phyloP scores from a whole-genome alignment of 2,329 filamentous ascomycete species.

The Aspergillus sp. region DNA sequence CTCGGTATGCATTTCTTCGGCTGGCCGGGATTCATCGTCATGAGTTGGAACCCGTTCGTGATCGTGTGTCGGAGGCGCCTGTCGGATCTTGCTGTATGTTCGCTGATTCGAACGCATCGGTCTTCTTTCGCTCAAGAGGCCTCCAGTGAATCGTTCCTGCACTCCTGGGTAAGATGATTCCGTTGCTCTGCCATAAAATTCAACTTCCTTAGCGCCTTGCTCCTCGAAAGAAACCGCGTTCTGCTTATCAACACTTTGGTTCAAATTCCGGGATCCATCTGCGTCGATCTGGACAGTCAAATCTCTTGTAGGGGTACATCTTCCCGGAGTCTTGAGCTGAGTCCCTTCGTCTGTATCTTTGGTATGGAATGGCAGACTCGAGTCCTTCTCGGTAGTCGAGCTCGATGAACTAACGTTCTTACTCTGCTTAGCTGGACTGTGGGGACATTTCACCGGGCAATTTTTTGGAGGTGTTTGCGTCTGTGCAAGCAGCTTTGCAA shows the following conservation, averaged over 20 bases:
- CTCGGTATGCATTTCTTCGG: not conserved
- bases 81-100: conserved; percentile 13
- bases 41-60: not conserved
- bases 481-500: conserved; percentile 22
- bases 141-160: not conserved
- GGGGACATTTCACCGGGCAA: not conserved
- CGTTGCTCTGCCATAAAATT: too few species aligned
- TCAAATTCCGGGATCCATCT: not conserved
- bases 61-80: conserved; percentile 1
- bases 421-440: not conserved
- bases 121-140: not conserved
- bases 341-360: not conserved
- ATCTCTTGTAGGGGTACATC: not conserved
- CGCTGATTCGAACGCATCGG: conserved; percentile 7
- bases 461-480: conserved; percentile 14
- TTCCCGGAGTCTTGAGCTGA: not conserved
- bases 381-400: not conserved
- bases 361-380: not conserved
- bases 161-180: not conserved
- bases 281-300: not conserved
- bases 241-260: conserved; percentile 6
- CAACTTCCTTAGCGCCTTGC: not conserved
- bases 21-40: not conserved
- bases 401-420: not conserved
- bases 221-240: conserved; percentile 21